Conservation (phyloP, 306 rosid genomes). For the Phaseolus lunatus region DNA sequence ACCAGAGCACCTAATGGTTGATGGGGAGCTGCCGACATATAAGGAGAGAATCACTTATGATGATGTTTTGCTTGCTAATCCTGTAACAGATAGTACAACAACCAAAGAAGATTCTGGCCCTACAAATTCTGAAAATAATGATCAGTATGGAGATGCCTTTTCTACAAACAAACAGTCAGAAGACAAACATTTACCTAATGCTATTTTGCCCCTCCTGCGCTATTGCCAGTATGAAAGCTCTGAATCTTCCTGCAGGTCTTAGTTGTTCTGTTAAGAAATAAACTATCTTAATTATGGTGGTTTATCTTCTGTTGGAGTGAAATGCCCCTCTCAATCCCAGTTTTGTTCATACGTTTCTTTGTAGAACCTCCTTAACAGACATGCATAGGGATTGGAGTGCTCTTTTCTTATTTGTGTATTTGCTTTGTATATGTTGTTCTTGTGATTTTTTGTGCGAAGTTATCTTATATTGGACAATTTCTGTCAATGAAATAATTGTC, state of each 20-base stretch:
- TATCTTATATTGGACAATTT: conserved; percentile 21
- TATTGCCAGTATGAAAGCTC: conserved; percentile 94
- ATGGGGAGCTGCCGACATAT: conserved; percentile 49
- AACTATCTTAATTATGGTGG: neutral
- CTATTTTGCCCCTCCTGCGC: conserved; percentile 82
- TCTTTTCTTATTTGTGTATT: conserved; percentile 6
- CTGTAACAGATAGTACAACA: conserved; percentile 49
- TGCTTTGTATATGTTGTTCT: neutral
- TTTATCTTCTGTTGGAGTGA: conserved; percentile 17
- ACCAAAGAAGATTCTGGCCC: conserved; percentile 58
- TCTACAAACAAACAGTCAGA: conserved; percentile 63
- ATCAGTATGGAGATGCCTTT: conserved; percentile 61
- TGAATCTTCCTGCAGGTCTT: conserved; percentile 84
- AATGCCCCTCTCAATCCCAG: neutral
- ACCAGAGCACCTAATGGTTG: conserved; percentile 49
- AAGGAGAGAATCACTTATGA: conserved; percentile 42
- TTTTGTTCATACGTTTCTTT: conserved; percentile 2
- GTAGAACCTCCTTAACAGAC: conserved; percentile 15
- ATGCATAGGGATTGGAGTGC: conserved; percentile 26
- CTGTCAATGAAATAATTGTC: conserved; percentile 20
- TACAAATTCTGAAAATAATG: conserved; percentile 55
- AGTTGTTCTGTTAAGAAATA: conserved; percentile 14
- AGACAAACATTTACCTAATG: conserved; percentile 74
- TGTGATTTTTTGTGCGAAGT: neutral
- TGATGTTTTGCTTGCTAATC: conserved; percentile 50